phyloP scores from a whole-genome alignment of 441 rosid genomes.

The Adansonia madagascariensis region DNA sequence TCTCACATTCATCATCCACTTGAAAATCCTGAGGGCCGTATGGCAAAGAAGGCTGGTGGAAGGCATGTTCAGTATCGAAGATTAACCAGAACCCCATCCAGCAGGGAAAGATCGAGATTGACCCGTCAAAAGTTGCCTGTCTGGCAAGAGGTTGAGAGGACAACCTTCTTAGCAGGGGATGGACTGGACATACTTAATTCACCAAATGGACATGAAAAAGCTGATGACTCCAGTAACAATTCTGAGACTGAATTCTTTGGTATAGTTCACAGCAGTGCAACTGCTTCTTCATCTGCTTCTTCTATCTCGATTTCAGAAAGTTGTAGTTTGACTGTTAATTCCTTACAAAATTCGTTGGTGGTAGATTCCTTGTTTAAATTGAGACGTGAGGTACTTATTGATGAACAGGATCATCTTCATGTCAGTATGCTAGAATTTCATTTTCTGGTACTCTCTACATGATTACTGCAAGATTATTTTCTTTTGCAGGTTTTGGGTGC shows the following conservation, averaged over 20 bases:
- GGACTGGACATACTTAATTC: conserved; percentile 72
- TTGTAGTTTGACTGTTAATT: conserved; percentile 43
- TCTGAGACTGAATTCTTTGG: conserved; percentile 66
- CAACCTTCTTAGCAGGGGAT: conserved; percentile 80
- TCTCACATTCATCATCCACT: conserved; percentile 96
- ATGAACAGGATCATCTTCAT: conserved; percentile 11
- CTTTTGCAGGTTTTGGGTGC: conserved; percentile 92
- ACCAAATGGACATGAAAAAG: conserved; percentile 42
- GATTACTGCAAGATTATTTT: conserved; percentile 36
- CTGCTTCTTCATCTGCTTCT: conserved; percentile 74
- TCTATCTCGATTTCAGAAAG: conserved; percentile 51
- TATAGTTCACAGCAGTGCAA: conserved; percentile 68
- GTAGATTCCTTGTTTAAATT: conserved; percentile 78
- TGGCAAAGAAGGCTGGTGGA: conserved; percentile 53
- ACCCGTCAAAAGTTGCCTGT: conserved; percentile 49
- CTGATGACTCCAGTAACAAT: conserved; percentile 63
- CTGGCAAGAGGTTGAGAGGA: conserved; percentile 87
- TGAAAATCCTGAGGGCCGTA: conserved; percentile 66
- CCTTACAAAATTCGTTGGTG: conserved; percentile 62
- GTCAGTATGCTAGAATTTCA: conserved; percentile 26
- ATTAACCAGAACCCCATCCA: conserved; percentile 47
- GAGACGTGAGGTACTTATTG: conserved; percentile 83
- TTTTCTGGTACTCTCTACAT: conserved; percentile 23
- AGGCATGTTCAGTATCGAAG: conserved; percentile 55
- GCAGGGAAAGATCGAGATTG: conserved; percentile 75